A percentile compares a stretch with the other conserved stretches of the same genome.
Evolutionary conservation across 192 early-diverging fungal genomes (phyloP).

Genomic region (Ambispora gerdemannii): DNA sequence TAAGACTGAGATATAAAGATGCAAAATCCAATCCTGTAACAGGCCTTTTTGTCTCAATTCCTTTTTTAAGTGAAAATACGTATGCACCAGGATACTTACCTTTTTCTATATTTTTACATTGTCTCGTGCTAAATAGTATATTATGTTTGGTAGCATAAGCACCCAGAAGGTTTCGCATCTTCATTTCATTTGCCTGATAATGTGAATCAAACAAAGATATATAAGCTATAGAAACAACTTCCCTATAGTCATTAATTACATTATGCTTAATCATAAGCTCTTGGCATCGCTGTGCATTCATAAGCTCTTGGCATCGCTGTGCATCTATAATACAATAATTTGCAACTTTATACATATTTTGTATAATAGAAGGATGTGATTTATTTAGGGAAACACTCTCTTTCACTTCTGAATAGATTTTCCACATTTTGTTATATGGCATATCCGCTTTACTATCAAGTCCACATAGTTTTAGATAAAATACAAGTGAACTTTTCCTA

Average conservation of each 20-base stretch:
- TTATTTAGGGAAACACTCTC: neutral
- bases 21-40: slow-evolving; percentile 10
- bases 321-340: neutral
- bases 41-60: slow-evolving; percentile 9
- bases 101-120: neutral
- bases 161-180: slow-evolving; percentile 10
- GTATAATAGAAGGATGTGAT: neutral
- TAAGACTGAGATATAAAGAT: slow-evolving; percentile 22
- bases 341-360: slow-evolving; percentile 3
- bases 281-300: too few relatives aligned
- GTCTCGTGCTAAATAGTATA: neutral
- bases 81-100: slow-evolving; percentile 14
- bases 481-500: too few relatives aligned
- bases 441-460: slow-evolving; percentile 5
- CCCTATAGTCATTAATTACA: slow-evolving; percentile 19
- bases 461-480: neutral
- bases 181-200: slow-evolving; percentile 11
- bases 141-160: neutral
- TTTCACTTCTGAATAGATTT: neutral
- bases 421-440: neutral
- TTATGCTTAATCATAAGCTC: too few relatives aligned
- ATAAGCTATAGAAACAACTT: slow-evolving; percentile 1
- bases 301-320: neutral
- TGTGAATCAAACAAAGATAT: slow-evolving; percentile 6
- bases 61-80: slow-evolving; percentile 9